Percentiles rank a stretch among this genome's conserved stretches.
These are phyloP conservation scores for Fusarium penzigii DNA, from an alignment of 2,329 filamentous ascomycete genomes.

Conservation along the genomic window DNA sequence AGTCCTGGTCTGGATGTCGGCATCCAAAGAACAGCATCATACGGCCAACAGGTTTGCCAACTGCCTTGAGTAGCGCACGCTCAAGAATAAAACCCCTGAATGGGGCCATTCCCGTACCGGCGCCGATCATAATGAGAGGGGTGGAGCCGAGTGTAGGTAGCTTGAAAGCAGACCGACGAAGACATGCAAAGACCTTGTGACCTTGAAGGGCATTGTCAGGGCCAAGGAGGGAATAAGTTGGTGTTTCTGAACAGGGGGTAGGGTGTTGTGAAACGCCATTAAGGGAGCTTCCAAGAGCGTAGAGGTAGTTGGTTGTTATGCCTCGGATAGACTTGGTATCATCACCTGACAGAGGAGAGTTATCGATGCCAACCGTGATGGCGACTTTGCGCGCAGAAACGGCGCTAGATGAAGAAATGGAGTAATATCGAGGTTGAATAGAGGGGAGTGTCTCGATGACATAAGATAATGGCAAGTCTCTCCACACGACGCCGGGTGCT, in stretches of 20 bases:
- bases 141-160: constrained; percentile 42
- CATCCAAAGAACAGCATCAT: constrained; percentile 60
- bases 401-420: constrained; percentile 58
- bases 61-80: constrained; percentile 19
- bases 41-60: constrained; percentile 21
- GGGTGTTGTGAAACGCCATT: not conserved
- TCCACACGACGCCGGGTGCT: constrained; percentile 20
- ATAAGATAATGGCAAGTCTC: constrained; percentile 42
- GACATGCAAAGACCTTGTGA: constrained; percentile 22
- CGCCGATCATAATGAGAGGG: constrained; percentile 53
- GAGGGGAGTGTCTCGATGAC: constrained; percentile 59
- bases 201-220: constrained; percentile 14
- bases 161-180: constrained; percentile 43
- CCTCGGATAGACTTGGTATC: constrained; percentile 16
- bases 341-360: constrained; percentile 15
- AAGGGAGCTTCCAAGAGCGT: constrained; percentile 14
- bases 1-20: constrained; percentile 51
- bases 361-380: constrained; percentile 25
- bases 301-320: constrained; percentile 32
- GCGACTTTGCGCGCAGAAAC: constrained; percentile 25
- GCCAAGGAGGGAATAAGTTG: constrained; percentile 15
- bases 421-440: constrained; percentile 56
- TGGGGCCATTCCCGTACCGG: constrained; percentile 52
- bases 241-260: not conserved
- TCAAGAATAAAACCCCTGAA: constrained; percentile 32